A percentile compares a stretch with the other conserved stretches of the same genome.
Evolutionary conservation across 805 yeast genomes (phyloP).

Genomic region (Dipodascopsis uninucleata): DNA sequence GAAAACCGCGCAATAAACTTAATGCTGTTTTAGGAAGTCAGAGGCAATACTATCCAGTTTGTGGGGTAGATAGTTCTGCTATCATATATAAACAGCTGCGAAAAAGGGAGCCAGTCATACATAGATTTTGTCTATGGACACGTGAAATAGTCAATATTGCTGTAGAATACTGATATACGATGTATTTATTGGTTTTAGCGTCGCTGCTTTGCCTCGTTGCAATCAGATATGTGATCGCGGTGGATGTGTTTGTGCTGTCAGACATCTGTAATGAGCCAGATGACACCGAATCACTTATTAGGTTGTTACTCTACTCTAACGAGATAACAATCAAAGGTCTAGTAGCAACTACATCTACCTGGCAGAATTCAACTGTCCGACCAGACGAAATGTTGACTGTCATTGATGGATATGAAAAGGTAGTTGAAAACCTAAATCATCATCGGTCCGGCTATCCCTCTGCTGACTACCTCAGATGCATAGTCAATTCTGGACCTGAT

Average conservation of each 20-base stretch:
- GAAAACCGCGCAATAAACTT: no score
- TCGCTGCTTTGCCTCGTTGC: no score
- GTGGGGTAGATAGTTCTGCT: no score
- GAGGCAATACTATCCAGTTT: no score
- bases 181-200: no score
- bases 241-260: slow-evolving; percentile 5
- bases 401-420: slow-evolving; percentile 4
- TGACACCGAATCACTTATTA: slow-evolving; percentile 8
- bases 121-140: no score
- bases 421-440: slow-evolving; percentile 6
- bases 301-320: slow-evolving; percentile 11
- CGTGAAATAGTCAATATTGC: no score
- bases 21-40: no score
- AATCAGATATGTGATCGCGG: no score
- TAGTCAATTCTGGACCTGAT: slow-evolving; percentile 5
- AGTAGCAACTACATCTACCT: slow-evolving; percentile 9
- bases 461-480: not conserved
- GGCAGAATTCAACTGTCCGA: slow-evolving; percentile 1
- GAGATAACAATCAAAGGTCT: slow-evolving; percentile 7
- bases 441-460: slow-evolving; percentile 8
- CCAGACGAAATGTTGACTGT: slow-evolving; percentile 7
- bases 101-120: no score
- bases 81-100: no score
- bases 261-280: slow-evolving; percentile 15
- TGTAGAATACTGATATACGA: no score